Evolutionary conservation across 1,139 yeast species (phyloP), one percentile per base, ranked within the genome.

Genomic region (Eremothecium gossypii): DNA sequence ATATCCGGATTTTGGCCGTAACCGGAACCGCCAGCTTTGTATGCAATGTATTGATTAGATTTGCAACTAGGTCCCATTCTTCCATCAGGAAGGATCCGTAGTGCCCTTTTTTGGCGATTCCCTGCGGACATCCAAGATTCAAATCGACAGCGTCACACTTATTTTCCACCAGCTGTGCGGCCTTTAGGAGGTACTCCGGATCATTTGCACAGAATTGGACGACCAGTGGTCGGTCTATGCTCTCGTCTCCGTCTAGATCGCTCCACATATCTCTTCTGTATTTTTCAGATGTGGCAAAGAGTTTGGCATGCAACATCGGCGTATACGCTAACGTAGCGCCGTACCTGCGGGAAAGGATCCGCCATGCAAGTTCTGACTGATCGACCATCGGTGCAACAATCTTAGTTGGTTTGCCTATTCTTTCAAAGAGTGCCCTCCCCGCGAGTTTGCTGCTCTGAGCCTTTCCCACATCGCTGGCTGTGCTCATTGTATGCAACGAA

Each of bases 311-410:
- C 52, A 83, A 76, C 99, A 93, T 93, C 2, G 99, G 98, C 0
- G 98, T 85, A 56, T 89, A 93, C 55, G 96, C 86, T 33, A 93
- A 67, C 4, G 89, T 85, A 0, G 98, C 98, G 1, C 98, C 99
- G 57, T 89, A 82, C 49, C 75, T 71, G 46, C 97, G 71, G 2
- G 95, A 84, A 13, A 93, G 66, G 12, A 86, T 74, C 52, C 99
- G 73, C 97, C 98, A 93, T 1, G 96, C 98, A 27, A 91, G 71
- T 57, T 93, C 98, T 2, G 91, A 79, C 53, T 87, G 97, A 62
- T 93, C 98, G 9, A 93, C 99, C 97, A 93, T 91, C 1, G 99
- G 99, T 1, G 97, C 98, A 23, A 93, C 94, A 12, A 93, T 79
- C 48, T 84, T 84, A 42, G 71, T 76, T 1, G 98, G 98, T 17